Percentiles rank a stretch among this genome's conserved stretches.
These are phyloP conservation scores for Penicillium verrucosum DNA, from an alignment of 2,329 filamentous ascomycete genomes.

Conservation along the genomic window DNA sequence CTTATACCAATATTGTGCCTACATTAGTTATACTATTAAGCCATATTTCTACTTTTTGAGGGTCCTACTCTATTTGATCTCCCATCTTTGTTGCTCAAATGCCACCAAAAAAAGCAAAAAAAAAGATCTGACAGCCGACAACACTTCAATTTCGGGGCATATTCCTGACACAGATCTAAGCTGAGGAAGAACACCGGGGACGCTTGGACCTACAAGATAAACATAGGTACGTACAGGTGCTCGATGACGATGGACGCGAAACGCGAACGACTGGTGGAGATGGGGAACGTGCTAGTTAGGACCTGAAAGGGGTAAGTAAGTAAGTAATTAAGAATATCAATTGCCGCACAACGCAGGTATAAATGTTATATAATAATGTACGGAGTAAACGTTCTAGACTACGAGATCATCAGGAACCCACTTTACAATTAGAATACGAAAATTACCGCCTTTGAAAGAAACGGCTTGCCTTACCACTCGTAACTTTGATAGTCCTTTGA, in stretches of 20 bases:
- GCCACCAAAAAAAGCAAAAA: not conserved
- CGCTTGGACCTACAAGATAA: not conserved
- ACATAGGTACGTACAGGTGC: not conserved
- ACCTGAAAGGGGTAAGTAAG: not conserved
- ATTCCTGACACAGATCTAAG: slow-evolving; percentile 2
- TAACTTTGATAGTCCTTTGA: too few species aligned
- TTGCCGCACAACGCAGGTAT: slow-evolving; percentile 1
- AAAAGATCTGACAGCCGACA: not conserved
- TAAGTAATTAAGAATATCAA: not conserved
- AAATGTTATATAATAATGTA: too few species aligned
- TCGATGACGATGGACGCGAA: slow-evolving; percentile 5
- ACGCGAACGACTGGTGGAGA: slow-evolving; percentile 1
- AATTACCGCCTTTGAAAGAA: too few species aligned
- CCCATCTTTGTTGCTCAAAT: not conserved
- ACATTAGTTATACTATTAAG: not conserved
- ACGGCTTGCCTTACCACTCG: too few species aligned
- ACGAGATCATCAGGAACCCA: slow-evolving; percentile 8
- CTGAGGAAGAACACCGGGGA: not conserved
- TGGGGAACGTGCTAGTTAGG: not conserved
- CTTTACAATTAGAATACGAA: not conserved
- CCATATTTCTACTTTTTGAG: not conserved
- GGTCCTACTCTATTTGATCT: not conserved
- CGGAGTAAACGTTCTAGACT: slow-evolving; percentile 1
- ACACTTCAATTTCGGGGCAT: slow-evolving; percentile 4
- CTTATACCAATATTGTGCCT: not conserved